Evolutionary conservation across 176 grass and related monocot genomes (phyloP), one percentile per base, ranked within the genome.

Genomic region (Triticum turgidum): DNA sequence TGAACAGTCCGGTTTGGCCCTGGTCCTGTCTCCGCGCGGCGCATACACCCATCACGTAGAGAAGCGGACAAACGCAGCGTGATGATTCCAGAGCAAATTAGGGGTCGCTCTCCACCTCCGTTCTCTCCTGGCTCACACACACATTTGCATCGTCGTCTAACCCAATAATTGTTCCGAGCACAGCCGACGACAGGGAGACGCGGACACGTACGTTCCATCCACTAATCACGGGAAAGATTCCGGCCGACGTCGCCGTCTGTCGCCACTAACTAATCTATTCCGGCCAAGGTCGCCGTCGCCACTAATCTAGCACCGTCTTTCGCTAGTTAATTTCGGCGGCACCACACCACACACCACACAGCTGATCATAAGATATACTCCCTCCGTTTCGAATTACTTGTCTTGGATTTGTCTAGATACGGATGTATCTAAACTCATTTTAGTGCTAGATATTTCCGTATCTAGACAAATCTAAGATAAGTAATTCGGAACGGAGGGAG

Each of bases 201-300:
- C 70, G 22, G n/a, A 73, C 11, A 3, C 70, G 7, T 45, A 49
- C 5, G 54, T 58, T 9, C 44, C 73, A 76, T 76, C 73, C 47
- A 30, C 73, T 76, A 52, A 76, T 76, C 73, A 76, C 73, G 44
- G 10, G 6, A 76, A 76, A 76, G 73, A 76, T 76, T 76, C 73
- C 73, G 73, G 73, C 73, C 7, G 7, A 21, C 18, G 54, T 58
- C 54, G 6, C 54, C 54, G 18, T 58, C 54, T 18, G 18, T 58
- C 54, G 2, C 18, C 54, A 21, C 54, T 58, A 58, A 58, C 54
- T 58, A 58, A 58, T 58, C 54, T 58, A 62, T 62, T 62, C 59
- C 59, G 59, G 59, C 21, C 59, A 0, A 76, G 14, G 73, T 76
- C 73, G 4, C 45, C 45, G 30, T 76, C 45, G 47, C 47, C 73